Evolutionary conservation across 2,329 filamentous ascomycete genomes (phyloP).

Genomic region (Fusarium udum): DNA sequence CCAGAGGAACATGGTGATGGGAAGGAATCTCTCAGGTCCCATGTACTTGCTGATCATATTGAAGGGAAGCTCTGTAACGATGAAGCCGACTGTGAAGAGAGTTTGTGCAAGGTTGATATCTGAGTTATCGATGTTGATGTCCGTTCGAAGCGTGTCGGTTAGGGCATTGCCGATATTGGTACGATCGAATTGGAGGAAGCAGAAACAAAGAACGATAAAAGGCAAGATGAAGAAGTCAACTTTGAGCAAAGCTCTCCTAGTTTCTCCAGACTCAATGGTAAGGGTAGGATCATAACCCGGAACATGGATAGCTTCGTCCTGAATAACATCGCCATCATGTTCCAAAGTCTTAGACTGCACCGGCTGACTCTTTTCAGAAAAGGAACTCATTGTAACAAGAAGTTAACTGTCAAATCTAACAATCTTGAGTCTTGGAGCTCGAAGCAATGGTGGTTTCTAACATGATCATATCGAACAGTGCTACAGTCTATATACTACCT

Average conservation of each 20-base stretch:
- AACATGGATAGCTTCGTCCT: slow-evolving; percentile 29
- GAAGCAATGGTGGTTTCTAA: background rate
- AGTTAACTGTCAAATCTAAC: background rate
- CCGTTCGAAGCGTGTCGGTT: slow-evolving; percentile 59
- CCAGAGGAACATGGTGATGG: slow-evolving; percentile 46
- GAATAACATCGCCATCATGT: slow-evolving; percentile 12
- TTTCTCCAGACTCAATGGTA: slow-evolving; percentile 12
- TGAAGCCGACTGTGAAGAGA: slow-evolving; percentile 59
- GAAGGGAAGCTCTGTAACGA: slow-evolving; percentile 53
- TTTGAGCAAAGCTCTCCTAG: slow-evolving; percentile 31
- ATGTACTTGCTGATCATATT: slow-evolving; percentile 44
- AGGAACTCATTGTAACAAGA: slow-evolving; percentile 12
- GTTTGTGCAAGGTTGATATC: slow-evolving; percentile 64
- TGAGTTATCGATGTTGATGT: slow-evolving; percentile 59
- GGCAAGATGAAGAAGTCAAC: slow-evolving; percentile 45
- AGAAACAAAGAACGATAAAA: slow-evolving; percentile 46
- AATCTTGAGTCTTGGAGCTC: background rate
- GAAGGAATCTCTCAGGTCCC: slow-evolving; percentile 43
- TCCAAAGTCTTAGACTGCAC: slow-evolving; percentile 1
- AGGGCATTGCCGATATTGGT: slow-evolving; percentile 60
- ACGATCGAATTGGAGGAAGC: slow-evolving; percentile 48
- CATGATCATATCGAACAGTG: background rate
- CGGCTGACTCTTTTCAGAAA: slow-evolving; percentile 15
- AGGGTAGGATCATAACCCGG: slow-evolving; percentile 41
- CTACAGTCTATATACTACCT: slow-evolving; percentile 1